Evolutionary conservation across 2,329 filamentous ascomycete species (phyloP).

Genomic region (Trichoderma sp.): DNA sequence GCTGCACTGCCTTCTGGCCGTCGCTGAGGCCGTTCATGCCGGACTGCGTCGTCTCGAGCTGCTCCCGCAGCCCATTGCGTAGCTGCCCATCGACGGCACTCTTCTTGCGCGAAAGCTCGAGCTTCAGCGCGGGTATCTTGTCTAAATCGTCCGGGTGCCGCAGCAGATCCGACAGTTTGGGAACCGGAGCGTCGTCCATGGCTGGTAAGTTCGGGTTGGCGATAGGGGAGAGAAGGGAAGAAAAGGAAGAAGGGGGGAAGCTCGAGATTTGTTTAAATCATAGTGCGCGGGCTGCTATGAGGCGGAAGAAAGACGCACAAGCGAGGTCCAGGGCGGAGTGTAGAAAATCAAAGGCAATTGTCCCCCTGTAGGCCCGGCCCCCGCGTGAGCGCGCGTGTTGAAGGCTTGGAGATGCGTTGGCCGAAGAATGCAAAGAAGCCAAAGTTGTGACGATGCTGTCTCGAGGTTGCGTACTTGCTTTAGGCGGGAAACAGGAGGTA

Average conservation of each 20-base stretch:
- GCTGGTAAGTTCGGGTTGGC: constrained; percentile 14
- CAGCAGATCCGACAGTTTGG: constrained; percentile 88
- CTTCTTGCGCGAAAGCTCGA: constrained; percentile 94
- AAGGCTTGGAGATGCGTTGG: neutral
- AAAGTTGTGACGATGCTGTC: constrained; percentile 16
- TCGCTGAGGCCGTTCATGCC: constrained; percentile 88
- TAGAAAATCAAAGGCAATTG: neutral
- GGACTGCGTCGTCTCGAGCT: constrained; percentile 89
- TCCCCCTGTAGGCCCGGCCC: constrained; percentile 12
- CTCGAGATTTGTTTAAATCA: constrained; percentile 14
- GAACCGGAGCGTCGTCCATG: constrained; percentile 60
- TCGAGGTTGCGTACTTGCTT: neutral
- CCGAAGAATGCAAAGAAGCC: neutral
- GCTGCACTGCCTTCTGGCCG: constrained; percentile 85
- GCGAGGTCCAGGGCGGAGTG: constrained; percentile 4
- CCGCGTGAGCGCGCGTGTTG: neutral
- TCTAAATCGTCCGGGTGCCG: constrained; percentile 96
- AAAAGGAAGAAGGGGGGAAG: neutral
- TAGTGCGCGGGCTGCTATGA: constrained; percentile 11
- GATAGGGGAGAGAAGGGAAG: constrained; percentile 7
- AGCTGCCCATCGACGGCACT: constrained; percentile 86
- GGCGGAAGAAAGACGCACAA: neutral
- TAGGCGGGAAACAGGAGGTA: neutral
- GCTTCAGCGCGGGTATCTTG: constrained; percentile 85
- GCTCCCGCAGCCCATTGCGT: constrained; percentile 81